Base-by-base conservation (phyloP, 2,329 filamentous ascomycete species). In the Xylaria multiplex region DNA sequence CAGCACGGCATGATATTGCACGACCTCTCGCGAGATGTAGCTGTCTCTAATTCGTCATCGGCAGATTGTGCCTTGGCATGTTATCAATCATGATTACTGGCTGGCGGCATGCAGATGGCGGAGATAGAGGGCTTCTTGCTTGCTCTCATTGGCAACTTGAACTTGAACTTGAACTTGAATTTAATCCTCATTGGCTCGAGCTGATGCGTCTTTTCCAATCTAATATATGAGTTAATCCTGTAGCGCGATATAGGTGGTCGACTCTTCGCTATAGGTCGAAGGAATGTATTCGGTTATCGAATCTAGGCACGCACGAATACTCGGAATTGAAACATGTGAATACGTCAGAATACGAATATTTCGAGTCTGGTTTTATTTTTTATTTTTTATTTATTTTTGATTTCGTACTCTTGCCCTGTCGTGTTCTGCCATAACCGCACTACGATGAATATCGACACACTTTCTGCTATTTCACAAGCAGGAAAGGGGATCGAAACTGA, bases 1-100 rank as follows among this genome's bases (percentile, higher is more conserved):
- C 27, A 27, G 27, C 27, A 27, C 27, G 27, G 27, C 27, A 27
- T 27, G 27, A 5, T 27, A 27, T 27, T 49, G 24, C 19, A 19
- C 19, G 19, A 19, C 7, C 42, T n/a, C 7, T 52, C 24, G 14
- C 48, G 19, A 55, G 50, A 49, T 52, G 30, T 48, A 27, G 27
- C 27, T 27, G 30, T 45, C 24, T 43, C 56, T 46, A 16, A 30
- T 50, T 46, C 42, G 30, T 52, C 55, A 32, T 50, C 55, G 32
- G 45, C 22, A 27, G 27, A 60, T 64, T 49, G 35, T 49, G 43
- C 37, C 46, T 16, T 40, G 37, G 30, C 22, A 48, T 30, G 27
- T 37, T 37, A 37, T 14, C 27, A 30, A 37, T 14, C 27, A 30
- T n/a, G 35, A 19, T 35, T n/a, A 50, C 35, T 45, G 7, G 37